These are phyloP conservation scores for Mycena olivaceomarginata DNA, from an alignment of 768 basidiomycete species.

Conservation along the genomic window DNA sequence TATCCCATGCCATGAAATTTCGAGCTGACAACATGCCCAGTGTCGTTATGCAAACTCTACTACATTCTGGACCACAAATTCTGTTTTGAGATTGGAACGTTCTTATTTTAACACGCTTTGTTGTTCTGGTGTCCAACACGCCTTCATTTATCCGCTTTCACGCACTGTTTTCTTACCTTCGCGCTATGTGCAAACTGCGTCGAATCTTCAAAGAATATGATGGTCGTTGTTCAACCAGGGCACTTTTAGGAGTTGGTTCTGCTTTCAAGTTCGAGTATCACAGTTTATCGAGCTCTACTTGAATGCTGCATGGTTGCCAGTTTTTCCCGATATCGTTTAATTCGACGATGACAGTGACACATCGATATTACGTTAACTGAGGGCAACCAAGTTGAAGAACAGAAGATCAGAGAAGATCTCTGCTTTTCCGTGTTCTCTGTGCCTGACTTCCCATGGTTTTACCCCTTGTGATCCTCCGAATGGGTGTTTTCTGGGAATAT, in stretches of 20 bases:
- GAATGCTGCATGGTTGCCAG: neutral
- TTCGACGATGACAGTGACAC: neutral
- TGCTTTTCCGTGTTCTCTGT: constrained; percentile 16
- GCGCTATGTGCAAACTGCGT: neutral
- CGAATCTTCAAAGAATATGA: neutral
- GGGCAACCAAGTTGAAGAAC: neutral
- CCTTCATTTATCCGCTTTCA: constrained; percentile 23
- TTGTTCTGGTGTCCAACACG: neutral
- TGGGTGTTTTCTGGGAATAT: constrained; percentile 13
- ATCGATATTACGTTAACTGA: constrained; percentile 24
- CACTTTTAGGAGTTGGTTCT: neutral
- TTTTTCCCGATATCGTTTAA: constrained; percentile 32
- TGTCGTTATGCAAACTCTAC: constrained; percentile 14
- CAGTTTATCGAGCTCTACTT: neutral
- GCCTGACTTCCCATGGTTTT: constrained; percentile 31
- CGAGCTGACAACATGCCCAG: constrained; percentile 16
- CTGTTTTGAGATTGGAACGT: constrained; percentile 10
- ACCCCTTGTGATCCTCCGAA: constrained; percentile 31
- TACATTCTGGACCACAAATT: constrained; percentile 17
- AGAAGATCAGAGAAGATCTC: neutral
- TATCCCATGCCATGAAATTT: neutral
- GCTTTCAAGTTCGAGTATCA: neutral
- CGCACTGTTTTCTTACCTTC: neutral
- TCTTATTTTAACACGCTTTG: constrained; percentile 9
- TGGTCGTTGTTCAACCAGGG: neutral